phyloP scores from a whole-genome alignment of 805 yeast species.

The Barnettozyma pratensis region DNA sequence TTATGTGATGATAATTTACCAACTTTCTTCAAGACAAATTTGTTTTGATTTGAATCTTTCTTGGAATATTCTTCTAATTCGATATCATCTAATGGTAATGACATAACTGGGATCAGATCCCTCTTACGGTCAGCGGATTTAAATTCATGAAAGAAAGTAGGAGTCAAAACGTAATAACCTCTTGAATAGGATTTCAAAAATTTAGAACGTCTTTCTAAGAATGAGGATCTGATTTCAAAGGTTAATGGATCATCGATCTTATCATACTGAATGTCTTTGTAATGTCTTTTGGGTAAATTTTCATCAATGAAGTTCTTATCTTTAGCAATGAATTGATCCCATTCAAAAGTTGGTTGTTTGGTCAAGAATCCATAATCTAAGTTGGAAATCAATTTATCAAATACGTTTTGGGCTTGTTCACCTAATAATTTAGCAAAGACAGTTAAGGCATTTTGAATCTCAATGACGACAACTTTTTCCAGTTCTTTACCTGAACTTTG shows the following conservation, averaged over 20 bases:
- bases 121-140: conserved; percentile 76
- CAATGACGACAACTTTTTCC: conserved; percentile 82
- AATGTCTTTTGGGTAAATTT: conserved; percentile 53
- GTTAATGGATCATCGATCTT: conserved; percentile 68
- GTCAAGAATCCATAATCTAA: conserved; percentile 66
- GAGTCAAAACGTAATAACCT: conserved; percentile 89
- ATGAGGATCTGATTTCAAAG: conserved; percentile 66
- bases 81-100: conserved; percentile 73
- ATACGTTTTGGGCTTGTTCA: conserved; percentile 67
- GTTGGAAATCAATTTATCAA: conserved; percentile 60
- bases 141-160: conserved; percentile 86
- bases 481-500: conserved; percentile 85
- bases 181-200: conserved; percentile 84
- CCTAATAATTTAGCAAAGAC: conserved; percentile 67
- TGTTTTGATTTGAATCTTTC: conserved; percentile 58
- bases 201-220: conserved; percentile 85
- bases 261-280: conserved; percentile 58
- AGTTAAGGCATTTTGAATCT: conserved; percentile 76
- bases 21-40: conserved; percentile 75
- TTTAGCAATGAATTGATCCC: conserved; percentile 76
- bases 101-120: conserved; percentile 80
- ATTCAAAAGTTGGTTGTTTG: conserved; percentile 77
- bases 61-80: conserved; percentile 78
- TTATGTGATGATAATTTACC: conserved; percentile 81
- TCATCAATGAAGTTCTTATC: conserved; percentile 70